phyloP scores from a whole-genome alignment of 495 filamentous ascomycete species.

The Penicillium canescens region DNA sequence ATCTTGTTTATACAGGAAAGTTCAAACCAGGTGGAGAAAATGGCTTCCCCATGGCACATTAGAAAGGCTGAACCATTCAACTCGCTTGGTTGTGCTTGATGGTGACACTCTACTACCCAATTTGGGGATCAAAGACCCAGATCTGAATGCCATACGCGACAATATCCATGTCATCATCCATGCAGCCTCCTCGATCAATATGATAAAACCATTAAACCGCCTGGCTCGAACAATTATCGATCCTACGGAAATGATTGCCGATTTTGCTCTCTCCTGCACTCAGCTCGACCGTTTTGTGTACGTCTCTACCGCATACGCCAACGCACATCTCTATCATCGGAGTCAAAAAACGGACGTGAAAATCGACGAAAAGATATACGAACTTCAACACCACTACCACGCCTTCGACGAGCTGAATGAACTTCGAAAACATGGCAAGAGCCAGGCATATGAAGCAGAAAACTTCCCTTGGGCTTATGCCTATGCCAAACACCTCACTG shows the following conservation, averaged over 20 bases:
- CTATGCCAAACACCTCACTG: slow-evolving; percentile 24
- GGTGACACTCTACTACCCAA: background rate
- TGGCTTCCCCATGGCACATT: background rate
- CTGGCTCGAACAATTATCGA: slow-evolving; percentile 9
- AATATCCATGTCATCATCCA: slow-evolving; percentile 22
- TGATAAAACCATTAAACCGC: slow-evolving; percentile 1
- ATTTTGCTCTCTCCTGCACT: background rate
- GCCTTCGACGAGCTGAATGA: slow-evolving; percentile 1
- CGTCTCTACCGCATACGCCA: slow-evolving; percentile 17
- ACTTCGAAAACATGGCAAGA: background rate
- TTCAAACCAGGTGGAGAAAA: slow-evolving; percentile 8
- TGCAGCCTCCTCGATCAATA: slow-evolving; percentile 23
- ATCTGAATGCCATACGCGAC: background rate
- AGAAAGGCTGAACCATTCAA: background rate
- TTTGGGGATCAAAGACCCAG: background rate
- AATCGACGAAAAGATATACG: slow-evolving; percentile 12
- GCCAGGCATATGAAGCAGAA: slow-evolving; percentile 2
- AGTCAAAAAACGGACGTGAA: background rate
- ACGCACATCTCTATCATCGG: slow-evolving; percentile 3
- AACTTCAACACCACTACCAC: background rate
- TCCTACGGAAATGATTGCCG: slow-evolving; percentile 1
- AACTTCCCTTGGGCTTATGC: slow-evolving; percentile 18
- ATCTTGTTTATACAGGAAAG: background rate
- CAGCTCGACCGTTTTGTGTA: slow-evolving; percentile 16
- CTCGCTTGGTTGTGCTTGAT: background rate